phyloP scores from a whole-genome alignment of 768 basidiomycete genomes.

The Tylopilus balloui region DNA sequence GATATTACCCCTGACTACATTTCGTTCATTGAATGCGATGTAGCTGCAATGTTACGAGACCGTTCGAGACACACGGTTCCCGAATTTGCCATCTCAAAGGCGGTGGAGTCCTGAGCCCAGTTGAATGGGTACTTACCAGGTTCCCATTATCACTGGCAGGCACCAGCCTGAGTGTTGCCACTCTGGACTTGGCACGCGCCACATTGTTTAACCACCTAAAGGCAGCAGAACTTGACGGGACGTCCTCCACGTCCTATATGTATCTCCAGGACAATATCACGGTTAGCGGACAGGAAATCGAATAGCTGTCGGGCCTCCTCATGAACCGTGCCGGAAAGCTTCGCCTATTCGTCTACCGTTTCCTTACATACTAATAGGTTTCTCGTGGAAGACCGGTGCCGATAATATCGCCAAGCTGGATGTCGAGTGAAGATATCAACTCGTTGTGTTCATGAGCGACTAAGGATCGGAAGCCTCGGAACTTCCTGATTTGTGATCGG shows the following conservation, averaged over 20 bases:
- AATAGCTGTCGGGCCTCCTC: too few relatives aligned
- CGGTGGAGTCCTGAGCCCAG: not conserved
- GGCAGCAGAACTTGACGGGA: not conserved
- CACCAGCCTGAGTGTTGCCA: not conserved
- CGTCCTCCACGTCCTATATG: not conserved
- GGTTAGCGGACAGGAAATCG: too few relatives aligned
- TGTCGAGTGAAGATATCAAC: not conserved
- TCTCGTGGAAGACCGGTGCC: too few relatives aligned
- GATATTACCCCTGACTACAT: not conserved
- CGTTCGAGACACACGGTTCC: not conserved
- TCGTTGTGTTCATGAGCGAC: too few relatives aligned
- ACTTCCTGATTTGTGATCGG: conserved; percentile 18
- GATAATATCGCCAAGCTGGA: too few relatives aligned
- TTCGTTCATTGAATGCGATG: not conserved
- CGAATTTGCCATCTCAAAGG: not conserved
- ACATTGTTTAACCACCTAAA: not conserved
- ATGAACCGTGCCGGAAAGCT: too few relatives aligned
- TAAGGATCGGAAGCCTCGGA: not conserved
- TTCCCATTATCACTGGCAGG: not conserved
- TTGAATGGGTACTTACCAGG: not conserved
- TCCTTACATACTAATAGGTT: too few relatives aligned
- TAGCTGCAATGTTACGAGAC: not conserved
- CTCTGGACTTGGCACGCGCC: not conserved
- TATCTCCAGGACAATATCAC: not conserved
- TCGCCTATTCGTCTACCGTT: not conserved